Evolutionary conservation across 768 basidiomycete species (phyloP).

Genomic region (Floccularia luteovirens): DNA sequence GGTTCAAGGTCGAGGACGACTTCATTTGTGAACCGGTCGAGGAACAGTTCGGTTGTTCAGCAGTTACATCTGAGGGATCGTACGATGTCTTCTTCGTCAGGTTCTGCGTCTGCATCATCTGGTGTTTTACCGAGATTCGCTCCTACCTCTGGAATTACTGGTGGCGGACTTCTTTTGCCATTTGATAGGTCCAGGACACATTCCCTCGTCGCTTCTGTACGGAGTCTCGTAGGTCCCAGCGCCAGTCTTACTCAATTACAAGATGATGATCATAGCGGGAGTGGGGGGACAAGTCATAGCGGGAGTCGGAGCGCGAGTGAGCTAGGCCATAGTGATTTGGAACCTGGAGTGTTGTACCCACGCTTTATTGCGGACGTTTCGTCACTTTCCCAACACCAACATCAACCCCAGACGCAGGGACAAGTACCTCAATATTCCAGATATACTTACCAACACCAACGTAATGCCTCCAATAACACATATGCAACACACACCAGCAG

Average conservation of each 20-base stretch:
- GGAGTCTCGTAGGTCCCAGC: conserved; percentile 53
- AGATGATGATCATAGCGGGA: conserved; percentile 29
- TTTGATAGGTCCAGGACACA: conserved; percentile 22
- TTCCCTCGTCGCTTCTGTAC: conserved; percentile 38
- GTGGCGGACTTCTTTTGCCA: conserved; percentile 10
- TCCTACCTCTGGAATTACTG: conserved; percentile 35
- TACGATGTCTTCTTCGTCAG: conserved; percentile 9
- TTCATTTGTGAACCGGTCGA: too few species aligned
- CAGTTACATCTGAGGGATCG: too few species aligned
- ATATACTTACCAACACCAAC: too few species aligned
- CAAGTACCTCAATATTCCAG: too few species aligned
- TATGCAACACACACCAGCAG: too few species aligned
- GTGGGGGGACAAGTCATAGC: conserved; percentile 9
- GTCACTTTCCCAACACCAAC: too few species aligned
- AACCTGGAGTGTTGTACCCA: too few species aligned
- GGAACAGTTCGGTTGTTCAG: too few species aligned
- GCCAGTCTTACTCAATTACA: conserved; percentile 68
- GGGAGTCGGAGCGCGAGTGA: conserved; percentile 11
- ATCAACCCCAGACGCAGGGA: too few species aligned
- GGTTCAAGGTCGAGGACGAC: conserved; percentile 12
- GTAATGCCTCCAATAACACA: too few species aligned
- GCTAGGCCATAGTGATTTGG: conserved; percentile 5
- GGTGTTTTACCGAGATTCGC: too few species aligned
- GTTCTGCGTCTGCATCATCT: conserved; percentile 22
- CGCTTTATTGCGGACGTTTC: too few species aligned